Percentiles rank a stretch among this genome's conserved stretches.
These are phyloP conservation scores for Lactifluus rugatus DNA, from an alignment of 768 basidiomycete species.

Conservation along the genomic window DNA sequence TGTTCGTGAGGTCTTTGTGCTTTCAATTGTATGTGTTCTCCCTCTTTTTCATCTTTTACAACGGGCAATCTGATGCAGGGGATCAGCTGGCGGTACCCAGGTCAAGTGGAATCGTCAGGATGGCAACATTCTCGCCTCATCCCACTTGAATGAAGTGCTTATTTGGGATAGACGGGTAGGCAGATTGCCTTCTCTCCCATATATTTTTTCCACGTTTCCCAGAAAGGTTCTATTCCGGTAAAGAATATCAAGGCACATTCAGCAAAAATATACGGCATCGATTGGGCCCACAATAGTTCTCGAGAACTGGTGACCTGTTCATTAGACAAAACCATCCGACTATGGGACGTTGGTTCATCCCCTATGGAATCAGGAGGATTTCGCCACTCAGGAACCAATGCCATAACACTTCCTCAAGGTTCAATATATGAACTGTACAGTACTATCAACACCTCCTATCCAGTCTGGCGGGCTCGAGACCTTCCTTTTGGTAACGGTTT, in stretches of 20 bases:
- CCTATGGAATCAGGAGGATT: background rate
- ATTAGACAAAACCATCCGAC: slow-evolving; percentile 86
- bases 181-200: slow-evolving; percentile 5
- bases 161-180: slow-evolving; percentile 92
- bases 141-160: slow-evolving; percentile 76
- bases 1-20: slow-evolving; percentile 40
- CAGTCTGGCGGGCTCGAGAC: slow-evolving; percentile 90
- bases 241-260: slow-evolving; percentile 68
- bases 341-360: slow-evolving; percentile 53
- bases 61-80: background rate
- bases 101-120: slow-evolving; percentile 96
- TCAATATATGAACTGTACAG: slow-evolving; percentile 33
- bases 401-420: slow-evolving; percentile 10
- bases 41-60: background rate
- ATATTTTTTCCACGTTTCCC: background rate
- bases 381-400: slow-evolving; percentile 1
- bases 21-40: slow-evolving; percentile 38
- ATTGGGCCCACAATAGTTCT: slow-evolving; percentile 75
- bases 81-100: slow-evolving; percentile 75
- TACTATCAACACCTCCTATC: slow-evolving; percentile 67
- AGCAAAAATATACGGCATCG: slow-evolving; percentile 96
- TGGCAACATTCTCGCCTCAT: slow-evolving; percentile 78
- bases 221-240: slow-evolving; percentile 86
- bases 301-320: slow-evolving; percentile 90
- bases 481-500: slow-evolving; percentile 89